A percentile compares a stretch with the other conserved stretches of the same genome.
Conservation (phyloP, 345 rosid species). For the Dimocarpus longan region DNA sequence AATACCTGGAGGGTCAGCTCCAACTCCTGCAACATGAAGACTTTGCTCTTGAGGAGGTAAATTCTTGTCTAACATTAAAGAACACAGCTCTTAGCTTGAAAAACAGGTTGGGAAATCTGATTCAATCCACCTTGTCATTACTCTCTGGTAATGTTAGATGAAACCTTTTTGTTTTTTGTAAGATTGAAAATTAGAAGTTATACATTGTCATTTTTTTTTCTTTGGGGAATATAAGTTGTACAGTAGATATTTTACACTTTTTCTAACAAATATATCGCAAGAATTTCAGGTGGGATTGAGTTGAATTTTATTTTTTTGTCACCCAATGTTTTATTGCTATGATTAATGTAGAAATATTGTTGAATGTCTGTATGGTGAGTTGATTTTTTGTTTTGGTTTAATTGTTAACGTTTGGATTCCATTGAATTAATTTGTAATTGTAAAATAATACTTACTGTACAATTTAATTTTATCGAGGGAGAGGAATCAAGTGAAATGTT, state of each 20-base stretch:
- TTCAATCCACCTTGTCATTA: slow-evolving; percentile 54
- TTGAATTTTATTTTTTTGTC: too few relatives aligned
- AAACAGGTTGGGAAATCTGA: slow-evolving; percentile 42
- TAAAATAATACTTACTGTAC: too few relatives aligned
- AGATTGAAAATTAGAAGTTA: neutral
- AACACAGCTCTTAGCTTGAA: slow-evolving; percentile 48
- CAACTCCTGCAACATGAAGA: slow-evolving; percentile 39
- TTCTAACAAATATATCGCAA: neutral
- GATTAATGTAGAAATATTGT: neutral
- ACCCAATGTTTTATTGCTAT: neutral
- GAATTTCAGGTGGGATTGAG: too few relatives aligned
- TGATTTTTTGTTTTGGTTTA: too few relatives aligned
- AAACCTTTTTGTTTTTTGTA: neutral
- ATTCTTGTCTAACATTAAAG: slow-evolving; percentile 39
- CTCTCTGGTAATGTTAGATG: slow-evolving; percentile 27
- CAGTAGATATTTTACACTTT: neutral
- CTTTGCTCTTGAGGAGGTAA: slow-evolving; percentile 26
- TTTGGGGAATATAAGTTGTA: neutral
- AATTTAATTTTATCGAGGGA: too few relatives aligned
- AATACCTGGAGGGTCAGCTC: slow-evolving; percentile 65
- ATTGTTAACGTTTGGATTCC: too few relatives aligned
- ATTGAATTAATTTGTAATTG: too few relatives aligned
- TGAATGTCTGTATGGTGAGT: too few relatives aligned
- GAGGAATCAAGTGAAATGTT: too few relatives aligned
- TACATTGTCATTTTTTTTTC: neutral